A percentile compares a stretch with the other conserved stretches of the same genome.
Conservation (phyloP, 768 basidiomycete species). For the Lanmaoa rubissima region DNA sequence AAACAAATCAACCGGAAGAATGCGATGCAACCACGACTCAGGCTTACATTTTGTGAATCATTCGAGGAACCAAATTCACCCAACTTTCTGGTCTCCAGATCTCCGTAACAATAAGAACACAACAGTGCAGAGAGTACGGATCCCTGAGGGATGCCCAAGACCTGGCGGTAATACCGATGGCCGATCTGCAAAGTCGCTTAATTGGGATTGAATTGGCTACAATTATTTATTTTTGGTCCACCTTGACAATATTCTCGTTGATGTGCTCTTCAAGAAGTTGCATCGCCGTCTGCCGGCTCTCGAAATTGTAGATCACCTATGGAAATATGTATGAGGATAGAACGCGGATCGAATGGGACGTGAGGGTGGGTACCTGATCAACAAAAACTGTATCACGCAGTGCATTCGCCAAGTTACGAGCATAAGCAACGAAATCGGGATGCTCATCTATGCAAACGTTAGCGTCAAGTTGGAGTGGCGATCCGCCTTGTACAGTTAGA, state of each 20-base stretch:
- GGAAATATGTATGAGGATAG: neutral
- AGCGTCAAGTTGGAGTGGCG: neutral
- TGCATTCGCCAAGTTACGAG: slow-evolving; percentile 59
- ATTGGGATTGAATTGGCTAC: neutral
- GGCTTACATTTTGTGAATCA: slow-evolving; percentile 61
- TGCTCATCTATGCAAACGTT: slow-evolving; percentile 56
- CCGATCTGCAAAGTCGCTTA: slow-evolving; percentile 58
- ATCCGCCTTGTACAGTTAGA: neutral
- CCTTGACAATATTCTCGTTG: slow-evolving; percentile 90
- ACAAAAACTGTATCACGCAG: slow-evolving; percentile 80
- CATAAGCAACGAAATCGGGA: slow-evolving; percentile 70
- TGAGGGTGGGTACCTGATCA: slow-evolving; percentile 58
- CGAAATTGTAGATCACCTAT: slow-evolving; percentile 54
- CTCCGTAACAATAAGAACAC: slow-evolving; percentile 93
- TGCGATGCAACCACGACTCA: slow-evolving; percentile 36
- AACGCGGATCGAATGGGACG: neutral
- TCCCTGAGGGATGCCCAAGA: slow-evolving; percentile 95
- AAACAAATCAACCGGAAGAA: neutral
- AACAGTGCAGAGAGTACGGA: slow-evolving; percentile 93
- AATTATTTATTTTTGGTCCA: slow-evolving; percentile 19
- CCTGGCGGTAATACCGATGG: slow-evolving; percentile 76
- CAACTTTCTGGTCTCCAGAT: slow-evolving; percentile 65
- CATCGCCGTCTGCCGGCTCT: slow-evolving; percentile 57
- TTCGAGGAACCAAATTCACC: slow-evolving; percentile 46
- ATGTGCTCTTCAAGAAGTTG: slow-evolving; percentile 86